These are phyloP conservation scores for Phytopythium boreale DNA, from an alignment of 352 stramenopile genomes.

Conservation along the genomic window DNA sequence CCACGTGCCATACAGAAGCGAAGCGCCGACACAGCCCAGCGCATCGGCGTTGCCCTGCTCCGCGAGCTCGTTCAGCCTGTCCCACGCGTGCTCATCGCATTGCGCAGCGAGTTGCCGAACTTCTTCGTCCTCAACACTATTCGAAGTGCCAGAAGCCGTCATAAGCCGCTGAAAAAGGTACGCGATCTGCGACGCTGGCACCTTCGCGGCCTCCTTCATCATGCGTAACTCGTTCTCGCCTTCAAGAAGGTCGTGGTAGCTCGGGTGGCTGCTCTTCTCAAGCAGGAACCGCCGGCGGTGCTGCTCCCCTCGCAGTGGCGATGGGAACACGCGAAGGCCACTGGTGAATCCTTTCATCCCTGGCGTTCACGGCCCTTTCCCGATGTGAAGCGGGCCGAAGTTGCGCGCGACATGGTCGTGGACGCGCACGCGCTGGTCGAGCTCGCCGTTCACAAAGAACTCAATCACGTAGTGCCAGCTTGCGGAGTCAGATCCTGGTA, in stretches of 20 bases:
- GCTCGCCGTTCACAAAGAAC: conserved; percentile 56
- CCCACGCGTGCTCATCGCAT: neutral
- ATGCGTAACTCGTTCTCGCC: neutral
- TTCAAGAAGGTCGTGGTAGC: neutral
- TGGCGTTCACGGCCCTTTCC: conserved; percentile 63
- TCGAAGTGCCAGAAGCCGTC: neutral
- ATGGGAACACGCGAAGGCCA: conserved; percentile 44
- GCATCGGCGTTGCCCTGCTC: neutral
- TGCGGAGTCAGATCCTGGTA: neutral
- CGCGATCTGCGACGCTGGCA: neutral
- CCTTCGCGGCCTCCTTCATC: neutral
- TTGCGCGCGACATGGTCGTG: conserved; percentile 47
- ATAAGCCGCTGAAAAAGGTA: neutral
- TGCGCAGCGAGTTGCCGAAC: neutral
- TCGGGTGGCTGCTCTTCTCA: conserved; percentile 23
- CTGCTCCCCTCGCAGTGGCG: conserved; percentile 22
- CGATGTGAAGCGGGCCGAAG: conserved; percentile 58
- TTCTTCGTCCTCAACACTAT: neutral
- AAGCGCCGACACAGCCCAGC: neutral
- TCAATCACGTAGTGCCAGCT: conserved; percentile 45
- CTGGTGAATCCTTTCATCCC: conserved; percentile 64
- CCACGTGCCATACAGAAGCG: neutral
- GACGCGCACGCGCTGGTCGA: conserved; percentile 49
- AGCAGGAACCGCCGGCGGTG: conserved; percentile 24
- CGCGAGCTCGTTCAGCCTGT: neutral